Evolutionary conservation across 495 filamentous ascomycete genomes (phyloP), one percentile per base, ranked within the genome.

Genomic region (Neurospora sp.): DNA sequence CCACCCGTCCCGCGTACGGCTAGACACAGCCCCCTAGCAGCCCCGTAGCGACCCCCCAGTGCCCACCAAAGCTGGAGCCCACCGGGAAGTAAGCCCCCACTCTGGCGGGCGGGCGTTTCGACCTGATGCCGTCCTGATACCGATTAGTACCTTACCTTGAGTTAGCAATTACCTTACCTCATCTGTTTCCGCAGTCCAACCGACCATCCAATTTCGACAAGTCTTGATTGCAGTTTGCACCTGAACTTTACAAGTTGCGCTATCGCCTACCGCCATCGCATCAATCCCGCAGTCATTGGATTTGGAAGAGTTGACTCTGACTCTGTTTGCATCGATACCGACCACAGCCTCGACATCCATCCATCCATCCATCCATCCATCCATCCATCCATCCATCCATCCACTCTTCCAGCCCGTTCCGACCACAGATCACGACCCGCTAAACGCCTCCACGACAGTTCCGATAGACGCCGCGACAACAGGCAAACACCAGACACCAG

Each of bases 381-480:
- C 11, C 10, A 40, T n/a, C n/a, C n/a, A n/a, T n/a, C n/a, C n/a
- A n/a, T n/a, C n/a, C n/a, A n/a, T 48, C 10, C 21, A 54, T 9
- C 11, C 10, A 40, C 15, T 17, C 5, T 5, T 15, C 39, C 39
- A 24, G 3, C 10, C 4, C 6, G 45, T 15, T 59, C 48, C 21
- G 21, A 28, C 48, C 21, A 59, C 11, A 59, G 21, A 59, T 15
- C 21, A 59, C 48, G 21, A 59, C 48, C 48, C 48, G 48, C 21
- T 28, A 54, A 54, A 24, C 45, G 48, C 48, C 48, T 59, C 48
- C 48, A 66, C 54, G 15, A 34, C 54, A 62, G 54, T 62, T 62
- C 24, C 54, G 24, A 62, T 31, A 6, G 45, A 31, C 72, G 36
- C 69, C 69, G 21, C 69, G 48, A 73, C 73, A 38, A 73, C 66